phyloP scores from a whole-genome alignment of 768 basidiomycete genomes.

The Termitomyces sp. region DNA sequence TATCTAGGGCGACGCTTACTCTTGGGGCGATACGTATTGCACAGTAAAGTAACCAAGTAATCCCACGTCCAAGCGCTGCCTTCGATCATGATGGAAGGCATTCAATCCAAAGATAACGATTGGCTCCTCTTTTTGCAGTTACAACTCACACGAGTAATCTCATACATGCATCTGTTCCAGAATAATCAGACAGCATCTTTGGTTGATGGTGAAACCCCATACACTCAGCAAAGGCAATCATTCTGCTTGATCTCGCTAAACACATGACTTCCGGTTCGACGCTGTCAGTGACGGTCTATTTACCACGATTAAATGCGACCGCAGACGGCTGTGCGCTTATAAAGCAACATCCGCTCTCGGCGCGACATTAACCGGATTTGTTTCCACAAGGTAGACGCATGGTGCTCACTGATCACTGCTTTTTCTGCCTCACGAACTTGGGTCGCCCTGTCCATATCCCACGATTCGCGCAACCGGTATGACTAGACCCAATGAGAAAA shows the following conservation, averaged over 20 bases:
- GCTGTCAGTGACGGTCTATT: not conserved
- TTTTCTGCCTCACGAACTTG: not conserved
- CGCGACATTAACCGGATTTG: not conserved
- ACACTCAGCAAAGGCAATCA: not conserved
- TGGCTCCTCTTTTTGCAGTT: not conserved
- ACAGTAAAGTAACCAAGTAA: not conserved
- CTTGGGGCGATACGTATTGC: not conserved
- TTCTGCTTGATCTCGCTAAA: not conserved
- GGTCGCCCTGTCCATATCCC: not conserved
- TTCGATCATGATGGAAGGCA: not conserved
- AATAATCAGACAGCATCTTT: not conserved
- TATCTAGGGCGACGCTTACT: not conserved
- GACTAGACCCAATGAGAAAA: not conserved
- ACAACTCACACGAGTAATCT: not conserved
- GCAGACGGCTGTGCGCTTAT: not conserved
- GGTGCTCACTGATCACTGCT: not conserved
- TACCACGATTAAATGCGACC: not conserved
- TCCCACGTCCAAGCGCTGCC: conserved; percentile 3
- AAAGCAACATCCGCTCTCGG: not conserved
- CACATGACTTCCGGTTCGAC: not conserved
- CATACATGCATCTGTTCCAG: not conserved
- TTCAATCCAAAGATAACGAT: not conserved
- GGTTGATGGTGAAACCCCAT: too few species aligned
- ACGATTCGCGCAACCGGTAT: not conserved
- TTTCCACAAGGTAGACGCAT: not conserved